Conservation (phyloP, 78 protist genomes). For the Parvularia atlantis region DNA sequence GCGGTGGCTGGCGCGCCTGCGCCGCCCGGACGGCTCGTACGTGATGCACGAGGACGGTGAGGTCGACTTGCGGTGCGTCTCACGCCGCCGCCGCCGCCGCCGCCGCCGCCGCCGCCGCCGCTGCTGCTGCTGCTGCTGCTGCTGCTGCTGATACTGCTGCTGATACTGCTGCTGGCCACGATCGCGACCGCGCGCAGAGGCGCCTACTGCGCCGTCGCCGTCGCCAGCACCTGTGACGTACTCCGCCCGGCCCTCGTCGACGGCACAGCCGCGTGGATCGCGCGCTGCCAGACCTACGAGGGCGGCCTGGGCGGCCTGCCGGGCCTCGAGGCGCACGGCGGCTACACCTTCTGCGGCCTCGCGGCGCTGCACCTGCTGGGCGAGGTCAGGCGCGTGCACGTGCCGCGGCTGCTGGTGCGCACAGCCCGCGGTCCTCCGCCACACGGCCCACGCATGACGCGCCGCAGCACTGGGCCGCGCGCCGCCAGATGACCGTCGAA, state of each 20-base stretch:
- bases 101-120: too few relatives aligned
- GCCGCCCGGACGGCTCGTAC: slow-evolving; percentile 49
- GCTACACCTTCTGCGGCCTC: slow-evolving; percentile 93
- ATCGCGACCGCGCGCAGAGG: too few relatives aligned
- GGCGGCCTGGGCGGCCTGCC: slow-evolving; percentile 90
- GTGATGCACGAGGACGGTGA: slow-evolving; percentile 81
- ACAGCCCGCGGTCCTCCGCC: not conserved
- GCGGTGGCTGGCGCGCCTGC: slow-evolving; percentile 8
- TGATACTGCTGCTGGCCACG: too few relatives aligned
- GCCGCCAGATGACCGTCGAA: slow-evolving; percentile 69
- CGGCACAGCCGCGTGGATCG: slow-evolving; percentile 52
- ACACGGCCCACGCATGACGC: not conserved
- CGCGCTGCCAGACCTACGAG: slow-evolving; percentile 89
- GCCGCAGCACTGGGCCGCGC: slow-evolving; percentile 60
- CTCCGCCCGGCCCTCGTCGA: slow-evolving; percentile 11
- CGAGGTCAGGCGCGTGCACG: slow-evolving; percentile 28
- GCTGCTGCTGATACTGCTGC: too few relatives aligned
- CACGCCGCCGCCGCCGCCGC: too few relatives aligned
- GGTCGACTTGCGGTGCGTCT: slow-evolving; percentile 57
- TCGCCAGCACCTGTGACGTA: slow-evolving; percentile 38
- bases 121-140: too few relatives aligned
- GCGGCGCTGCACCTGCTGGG: slow-evolving; percentile 72
- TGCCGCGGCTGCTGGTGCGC: slow-evolving; percentile 7
- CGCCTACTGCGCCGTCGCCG: slow-evolving; percentile 66
- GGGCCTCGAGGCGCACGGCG: slow-evolving; percentile 97